Evolutionary conservation across 1,284 basidiomycete genomes (phyloP), one percentile per base, ranked within the genome.

Genomic region (Moesziomyces parantarcticus): DNA sequence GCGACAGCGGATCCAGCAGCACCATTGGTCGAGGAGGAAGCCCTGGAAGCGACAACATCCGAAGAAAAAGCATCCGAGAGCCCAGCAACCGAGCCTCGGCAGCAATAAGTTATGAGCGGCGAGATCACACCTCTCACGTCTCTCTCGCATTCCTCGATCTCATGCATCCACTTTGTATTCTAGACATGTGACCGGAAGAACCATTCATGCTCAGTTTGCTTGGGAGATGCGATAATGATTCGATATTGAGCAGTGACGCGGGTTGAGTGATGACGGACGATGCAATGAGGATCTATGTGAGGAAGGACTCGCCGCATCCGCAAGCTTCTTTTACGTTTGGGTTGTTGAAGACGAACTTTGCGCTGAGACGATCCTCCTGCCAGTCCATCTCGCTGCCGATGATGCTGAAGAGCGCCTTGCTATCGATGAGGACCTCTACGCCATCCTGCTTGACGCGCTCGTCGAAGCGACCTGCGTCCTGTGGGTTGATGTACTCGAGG

Each of bases 321-420:
- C 94, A 97, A 13, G 92, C 92, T 80, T 96, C 94, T 85, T 92
- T 92, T 67, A 86, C 81, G 53, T 86, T 85, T 1, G 85, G 85
- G 63, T 86, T 97, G 86, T 92, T 91, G 86, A 97, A 97, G 25
- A 92, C 90, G 79, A 97, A 97, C 85, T 92, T 94, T 56, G 93
- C 90, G 23, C 64, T 68, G 42, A 74, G 59, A 22, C 57, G 69
- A 48, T 80, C 75, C 86, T 99, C 97, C 70, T 91, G 88, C 97
- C 97, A 99, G 83, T 97, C 94, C 97, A 99, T 99, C 87, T 92
- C 92, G 83, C 93, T 95, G 43, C 97, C 97, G 75, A 99, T 98
- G 81, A 99, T 97, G 67, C 92, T 94, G 85, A 99, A 99, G 71
- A 99, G 86, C 23, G 97, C 97, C 85, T 97, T 97, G 84, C 91